Base-by-base conservation (phyloP, 2,329 filamentous ascomycete genomes). In the Ophiostoma fasciatum region DNA sequence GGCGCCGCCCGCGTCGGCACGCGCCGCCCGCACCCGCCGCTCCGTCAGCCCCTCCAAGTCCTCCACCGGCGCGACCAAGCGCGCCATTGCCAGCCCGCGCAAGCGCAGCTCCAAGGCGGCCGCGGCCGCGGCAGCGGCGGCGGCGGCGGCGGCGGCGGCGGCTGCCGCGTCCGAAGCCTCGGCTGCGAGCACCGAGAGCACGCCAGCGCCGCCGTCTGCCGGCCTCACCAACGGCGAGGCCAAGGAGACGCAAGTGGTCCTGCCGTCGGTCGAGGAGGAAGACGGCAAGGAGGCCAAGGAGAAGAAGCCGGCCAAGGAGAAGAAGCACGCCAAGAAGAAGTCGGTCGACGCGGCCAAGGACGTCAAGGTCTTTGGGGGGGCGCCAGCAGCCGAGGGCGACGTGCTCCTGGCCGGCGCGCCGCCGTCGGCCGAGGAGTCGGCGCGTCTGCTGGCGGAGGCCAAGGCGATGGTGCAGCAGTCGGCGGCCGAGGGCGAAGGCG, bases 381-480 rank as follows among this genome's bases (percentile, higher is more conserved):
- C 77, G 15, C n/a, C n/a, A n/a, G 59, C 71, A 4, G 77, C 84
- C 33, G 78, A 79, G 42, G 65, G 90, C 10, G 80, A 90, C 45
- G 66, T 90, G 51, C 82, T 85, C 12, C 47, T 71, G 4, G 66
- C 73, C 9, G 71, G 68, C 36, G 73, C 82, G 42, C 66, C 85
- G 8, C 78, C 81, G 0, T 71, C 76, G 11, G 75, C 82, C 0
- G 80, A 85, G 44, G 81, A 90, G 48, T 78, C 85, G 1, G 70
- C 80, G 39, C 71, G 77, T 37, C 85, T 94, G 79, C 78, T 96
- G 40, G 77, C 77, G 20, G 76, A 83, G 49, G 90, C 90, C 22
- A 84, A 79, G 60, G 73, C 78, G 46, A 94, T 94, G 82, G 87
- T 94, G 5, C 71, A 80, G 43, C 75, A 76, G 41, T 70, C 67